Evolutionary conservation across 2,329 filamentous ascomycete genomes (phyloP), one percentile per base, ranked within the genome.

Genomic region (Fusarium paranaense): DNA sequence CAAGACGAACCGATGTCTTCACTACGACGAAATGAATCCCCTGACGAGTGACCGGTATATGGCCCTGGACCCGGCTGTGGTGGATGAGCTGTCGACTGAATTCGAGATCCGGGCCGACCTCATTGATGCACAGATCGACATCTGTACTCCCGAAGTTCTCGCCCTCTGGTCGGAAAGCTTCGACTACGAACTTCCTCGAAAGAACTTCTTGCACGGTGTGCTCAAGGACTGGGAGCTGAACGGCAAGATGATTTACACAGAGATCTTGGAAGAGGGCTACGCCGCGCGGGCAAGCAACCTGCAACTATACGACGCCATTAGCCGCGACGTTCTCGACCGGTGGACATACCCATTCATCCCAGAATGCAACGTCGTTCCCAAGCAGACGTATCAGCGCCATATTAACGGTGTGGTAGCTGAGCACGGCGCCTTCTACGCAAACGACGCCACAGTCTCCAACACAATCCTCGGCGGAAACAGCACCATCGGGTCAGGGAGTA

Each of bases 151-250:
- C 0, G 97, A 98, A 80, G 95, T 98, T 10, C 89, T 98, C 50
- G 95, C 95, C 9, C 85, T 98, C 66, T 99, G 97, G 94, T 97
- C 95, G 10, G 97, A 99, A 83, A 98, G 95, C 80, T 99, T 98
- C 78, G 96, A 99, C 82, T 98, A 98, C 82, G 95, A 98, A 81
- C 89, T 95, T 9, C 95, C 96, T 1, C 90, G 95, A 64, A 93
- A 92, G 78, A 95, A 97, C 78, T 98, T 98, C 78, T 84, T 99
- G 38, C 94, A 95, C 80, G 95, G 95, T 68, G 95, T 98, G 2
- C 86, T 99, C 63, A 98, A 98, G 85, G 97, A 99, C 81, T 98
- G 95, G 86, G 97, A 99, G 81, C 87, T 98, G 66, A 98, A 98
- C 82, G 95, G 95, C 68, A 98, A 98, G 85, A 95, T 95, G n/a